Evolutionary conservation across 148 eudicot species (phyloP).

Genomic region (Rheum nobile): DNA sequence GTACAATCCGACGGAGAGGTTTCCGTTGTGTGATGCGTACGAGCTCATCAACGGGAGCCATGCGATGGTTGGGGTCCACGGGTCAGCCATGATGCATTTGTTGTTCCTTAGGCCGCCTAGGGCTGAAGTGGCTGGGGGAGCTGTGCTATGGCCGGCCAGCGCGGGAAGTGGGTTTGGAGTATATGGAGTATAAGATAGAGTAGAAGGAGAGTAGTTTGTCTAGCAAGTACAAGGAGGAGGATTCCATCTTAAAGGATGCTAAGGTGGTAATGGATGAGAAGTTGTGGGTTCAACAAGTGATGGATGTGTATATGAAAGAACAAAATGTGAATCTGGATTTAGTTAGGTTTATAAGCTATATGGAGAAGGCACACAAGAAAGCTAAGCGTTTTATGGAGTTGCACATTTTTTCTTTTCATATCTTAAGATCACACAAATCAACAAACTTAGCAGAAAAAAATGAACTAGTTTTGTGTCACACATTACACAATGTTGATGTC

Average conservation of each 20-base stretch:
- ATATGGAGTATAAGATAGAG: conserved; percentile 24
- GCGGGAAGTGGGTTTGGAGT: conserved; percentile 31
- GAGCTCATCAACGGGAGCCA: conserved; percentile 25
- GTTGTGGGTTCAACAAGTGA: conserved; percentile 22
- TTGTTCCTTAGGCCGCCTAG: conserved; percentile 14
- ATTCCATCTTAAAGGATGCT: conserved; percentile 18
- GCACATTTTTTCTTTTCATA: no score
- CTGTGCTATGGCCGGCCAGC: conserved; percentile 32
- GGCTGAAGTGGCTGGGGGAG: conserved; percentile 25
- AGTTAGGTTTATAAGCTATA: conserved; percentile 23
- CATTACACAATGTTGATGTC: no score
- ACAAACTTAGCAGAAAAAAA: no score
- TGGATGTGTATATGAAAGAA: conserved; percentile 38
- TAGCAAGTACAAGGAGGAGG: conserved; percentile 14
- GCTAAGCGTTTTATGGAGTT: no score
- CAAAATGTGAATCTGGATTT: conserved; percentile 39
- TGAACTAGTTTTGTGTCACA: no score
- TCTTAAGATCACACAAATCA: no score
- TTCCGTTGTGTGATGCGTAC: conserved; percentile 13
- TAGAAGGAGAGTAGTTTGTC: conserved; percentile 32
- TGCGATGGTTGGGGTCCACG: conserved; percentile 28
- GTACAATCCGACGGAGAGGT: conserved; percentile 19
- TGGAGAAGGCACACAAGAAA: conserved; percentile 16
- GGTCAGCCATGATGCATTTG: conserved; percentile 15
- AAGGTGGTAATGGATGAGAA: background rate